These are phyloP conservation scores for Yamadazyma kitorensis DNA, from an alignment of 805 yeast genomes.

Conservation along the genomic window DNA sequence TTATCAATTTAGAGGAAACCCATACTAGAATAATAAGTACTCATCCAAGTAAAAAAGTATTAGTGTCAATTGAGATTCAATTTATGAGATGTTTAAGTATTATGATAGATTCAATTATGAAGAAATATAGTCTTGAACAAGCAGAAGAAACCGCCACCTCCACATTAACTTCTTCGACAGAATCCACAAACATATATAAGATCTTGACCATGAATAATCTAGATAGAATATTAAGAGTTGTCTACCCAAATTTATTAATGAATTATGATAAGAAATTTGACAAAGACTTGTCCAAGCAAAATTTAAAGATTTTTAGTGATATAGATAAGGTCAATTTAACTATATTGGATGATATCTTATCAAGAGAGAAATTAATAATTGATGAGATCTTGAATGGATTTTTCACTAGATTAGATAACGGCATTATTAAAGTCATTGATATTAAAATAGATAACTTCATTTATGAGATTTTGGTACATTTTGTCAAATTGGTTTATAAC, in stretches of 20 bases:
- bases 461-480: conserved; percentile 37
- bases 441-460: conserved; percentile 37
- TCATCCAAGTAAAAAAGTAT: conserved; percentile 38
- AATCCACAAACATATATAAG: conserved; percentile 30
- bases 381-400: conserved; percentile 26
- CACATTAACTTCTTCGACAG: too few relatives aligned
- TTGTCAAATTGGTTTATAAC: conserved; percentile 37
- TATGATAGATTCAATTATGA: conserved; percentile 39
- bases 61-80: conserved; percentile 43
- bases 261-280: conserved; percentile 34
- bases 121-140: conserved; percentile 30
- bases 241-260: conserved; percentile 30
- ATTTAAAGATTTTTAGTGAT: conserved; percentile 38
- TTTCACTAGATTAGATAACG: conserved; percentile 15
- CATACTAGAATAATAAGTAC: conserved; percentile 30
- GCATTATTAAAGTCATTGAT: conserved; percentile 5
- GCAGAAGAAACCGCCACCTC: too few relatives aligned
- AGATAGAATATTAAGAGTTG: conserved; percentile 29
- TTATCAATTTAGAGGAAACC: conserved; percentile 15
- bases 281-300: conserved; percentile 34
- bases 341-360: conserved; percentile 39
- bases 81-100: conserved; percentile 43
- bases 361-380: conserved; percentile 33
- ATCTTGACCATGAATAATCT: conserved; percentile 44
- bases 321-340: conserved; percentile 39